Conservation (phyloP, 495 filamentous ascomycete species). For the Cetradonia linearis region DNA sequence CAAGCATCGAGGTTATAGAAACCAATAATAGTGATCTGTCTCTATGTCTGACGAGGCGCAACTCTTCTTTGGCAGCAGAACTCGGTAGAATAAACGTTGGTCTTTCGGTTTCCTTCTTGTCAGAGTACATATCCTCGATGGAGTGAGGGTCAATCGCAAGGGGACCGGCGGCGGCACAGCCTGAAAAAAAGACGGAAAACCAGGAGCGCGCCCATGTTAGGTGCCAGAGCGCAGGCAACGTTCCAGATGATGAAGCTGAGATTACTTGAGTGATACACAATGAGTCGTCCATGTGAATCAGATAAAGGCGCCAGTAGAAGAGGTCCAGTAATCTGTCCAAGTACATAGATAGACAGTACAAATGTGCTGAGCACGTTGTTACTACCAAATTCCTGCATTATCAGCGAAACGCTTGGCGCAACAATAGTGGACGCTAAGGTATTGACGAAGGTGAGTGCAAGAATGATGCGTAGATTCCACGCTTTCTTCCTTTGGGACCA, state of each 20-base stretch:
- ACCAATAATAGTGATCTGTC: not conserved
- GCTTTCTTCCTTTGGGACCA: not conserved
- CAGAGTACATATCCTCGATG: not conserved
- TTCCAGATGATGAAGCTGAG: conserved; percentile 33
- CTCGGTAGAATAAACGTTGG: not conserved
- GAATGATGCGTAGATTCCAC: not conserved
- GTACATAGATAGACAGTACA: not conserved
- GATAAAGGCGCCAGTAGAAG: conserved; percentile 33
- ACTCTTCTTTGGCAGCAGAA: not conserved
- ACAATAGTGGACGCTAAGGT: not conserved
- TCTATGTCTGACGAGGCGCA: not conserved
- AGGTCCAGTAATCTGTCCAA: conserved; percentile 17
- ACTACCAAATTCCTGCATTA: not conserved
- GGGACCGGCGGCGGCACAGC: conserved; percentile 27
- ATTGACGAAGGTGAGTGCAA: not conserved
- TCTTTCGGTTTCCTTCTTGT: not conserved
- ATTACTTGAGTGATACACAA: conserved; percentile 28
- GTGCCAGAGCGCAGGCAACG: conserved; percentile 29
- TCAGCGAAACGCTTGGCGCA: not conserved
- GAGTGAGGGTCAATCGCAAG: conserved; percentile 7
- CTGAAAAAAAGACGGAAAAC: conserved; percentile 30
- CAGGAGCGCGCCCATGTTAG: conserved; percentile 30
- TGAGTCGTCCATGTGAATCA: conserved; percentile 32
- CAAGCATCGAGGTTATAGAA: not conserved
- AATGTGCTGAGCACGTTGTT: not conserved